Percentiles rank a stretch among this genome's conserved stretches.
Evolutionary conservation across 495 filamentous ascomycete species (phyloP).

Genomic region (Penicillium crystallinum): DNA sequence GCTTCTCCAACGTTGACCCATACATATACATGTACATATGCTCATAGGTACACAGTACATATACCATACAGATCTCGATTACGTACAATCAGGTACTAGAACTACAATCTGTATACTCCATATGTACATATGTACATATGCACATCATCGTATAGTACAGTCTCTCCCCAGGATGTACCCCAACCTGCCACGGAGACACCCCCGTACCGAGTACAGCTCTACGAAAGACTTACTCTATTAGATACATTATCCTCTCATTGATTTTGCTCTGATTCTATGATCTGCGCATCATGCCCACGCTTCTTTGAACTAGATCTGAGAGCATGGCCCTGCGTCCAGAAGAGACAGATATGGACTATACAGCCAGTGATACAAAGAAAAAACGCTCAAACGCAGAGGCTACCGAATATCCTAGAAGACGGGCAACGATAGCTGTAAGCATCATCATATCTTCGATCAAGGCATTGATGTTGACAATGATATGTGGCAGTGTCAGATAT

Average conservation of each 20-base stretch:
- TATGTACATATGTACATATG: background rate
- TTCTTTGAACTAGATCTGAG: background rate
- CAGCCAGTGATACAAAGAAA: conserved; percentile 31
- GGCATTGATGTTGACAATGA: conserved; percentile 1
- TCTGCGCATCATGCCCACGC: background rate
- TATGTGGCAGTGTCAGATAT: conserved; percentile 76
- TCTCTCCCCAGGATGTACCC: background rate
- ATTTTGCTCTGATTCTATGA: background rate
- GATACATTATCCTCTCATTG: background rate
- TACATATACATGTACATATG: background rate
- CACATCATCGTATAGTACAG: background rate
- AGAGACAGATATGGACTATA: background rate
- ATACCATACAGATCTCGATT: too few species aligned
- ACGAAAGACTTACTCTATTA: background rate
- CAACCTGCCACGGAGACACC: conserved; percentile 1
- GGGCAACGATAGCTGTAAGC: conserved; percentile 68
- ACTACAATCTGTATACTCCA: background rate
- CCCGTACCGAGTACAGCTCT: background rate
- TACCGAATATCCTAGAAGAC: conserved; percentile 62
- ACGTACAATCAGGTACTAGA: too few species aligned
- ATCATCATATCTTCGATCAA: background rate
- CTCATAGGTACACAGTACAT: background rate
- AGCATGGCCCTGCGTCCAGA: background rate
- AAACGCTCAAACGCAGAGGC: conserved; percentile 61
- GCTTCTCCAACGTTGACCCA: too few species aligned